A percentile compares a stretch with the other conserved stretches of the same genome.
Conservation (phyloP, 306 rosid genomes). For the Vigna angularis region DNA sequence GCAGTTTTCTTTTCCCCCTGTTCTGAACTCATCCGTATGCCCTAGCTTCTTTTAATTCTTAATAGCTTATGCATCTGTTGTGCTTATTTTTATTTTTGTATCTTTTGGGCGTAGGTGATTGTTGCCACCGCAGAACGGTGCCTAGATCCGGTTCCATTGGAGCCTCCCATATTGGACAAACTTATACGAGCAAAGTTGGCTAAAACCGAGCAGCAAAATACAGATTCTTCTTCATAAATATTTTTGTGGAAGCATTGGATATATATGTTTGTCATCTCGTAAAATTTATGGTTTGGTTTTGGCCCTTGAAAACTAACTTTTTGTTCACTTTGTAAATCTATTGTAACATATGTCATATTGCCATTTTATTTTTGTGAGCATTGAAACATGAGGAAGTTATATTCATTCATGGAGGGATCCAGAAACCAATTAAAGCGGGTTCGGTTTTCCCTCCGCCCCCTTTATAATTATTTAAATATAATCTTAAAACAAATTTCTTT, state of each 20-base stretch:
- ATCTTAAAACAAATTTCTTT: too few relatives aligned
- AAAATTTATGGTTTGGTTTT: conserved; percentile 28
- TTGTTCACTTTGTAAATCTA: conserved; percentile 46
- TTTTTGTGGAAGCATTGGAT: conserved; percentile 31
- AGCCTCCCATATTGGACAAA: conserved; percentile 86
- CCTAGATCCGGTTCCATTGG: conserved; percentile 87
- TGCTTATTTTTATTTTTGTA: conserved; percentile 17
- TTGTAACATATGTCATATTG: conserved; percentile 40
- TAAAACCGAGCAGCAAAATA: conserved; percentile 60
- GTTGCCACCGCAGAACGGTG: conserved; percentile 92
- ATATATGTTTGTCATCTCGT: conserved; percentile 22
- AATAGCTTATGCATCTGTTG: not conserved
- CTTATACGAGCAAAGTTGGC: conserved; percentile 84
- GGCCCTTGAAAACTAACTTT: conserved; percentile 19
- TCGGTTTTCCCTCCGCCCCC: too few relatives aligned
- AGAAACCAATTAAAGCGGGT: too few relatives aligned
- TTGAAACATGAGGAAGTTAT: conserved; percentile 18
- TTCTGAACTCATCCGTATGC: not conserved
- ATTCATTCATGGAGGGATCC: not conserved
- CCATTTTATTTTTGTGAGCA: conserved; percentile 21
- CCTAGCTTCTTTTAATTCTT: conserved; percentile 19
- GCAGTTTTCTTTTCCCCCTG: not conserved
- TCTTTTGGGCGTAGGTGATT: conserved; percentile 67
- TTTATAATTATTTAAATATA: too few relatives aligned
- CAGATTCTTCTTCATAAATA: conserved; percentile 50